Evolutionary conservation across 2,329 filamentous ascomycete species (phyloP), one percentile per base, ranked within the genome.

Genomic region (Anthostomella pinea): DNA sequence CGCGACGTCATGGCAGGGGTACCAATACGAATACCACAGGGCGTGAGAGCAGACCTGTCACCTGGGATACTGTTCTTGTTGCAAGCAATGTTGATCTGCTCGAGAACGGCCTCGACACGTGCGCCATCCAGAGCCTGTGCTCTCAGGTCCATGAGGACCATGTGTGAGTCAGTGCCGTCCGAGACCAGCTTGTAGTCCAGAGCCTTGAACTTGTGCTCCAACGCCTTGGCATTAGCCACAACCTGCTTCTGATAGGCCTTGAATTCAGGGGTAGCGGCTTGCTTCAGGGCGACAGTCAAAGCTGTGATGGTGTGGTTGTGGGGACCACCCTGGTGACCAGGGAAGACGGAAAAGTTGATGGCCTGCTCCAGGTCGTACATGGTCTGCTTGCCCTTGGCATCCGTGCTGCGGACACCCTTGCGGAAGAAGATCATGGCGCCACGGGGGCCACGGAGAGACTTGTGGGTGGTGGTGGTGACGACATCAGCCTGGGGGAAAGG

Each of bases 391-490:
- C 89, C 89, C 79, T 96, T 96, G 68, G 85, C 73, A 62, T 97
- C 87, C 36, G 85, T 85, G 58, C 85, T 88, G 59, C 91, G 86
- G 45, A 96, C 83, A 48, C 93, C 93, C 75, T 95, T 96, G 69
- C 93, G 87, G 83, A 90, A 98, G 81, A 98, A 98, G 72, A 98
- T 98, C 93, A 98, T 98, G 63, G 93, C 93, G 60, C 93, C 93
- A 65, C 93, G 88, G 42, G 93, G 93, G 42, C 93, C 93, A 68
- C 93, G 89, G 54, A 98, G 85, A 38, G 90, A 96, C 79, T 98
- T 98, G 82, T 98, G 93, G 30, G 93, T 98, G 46, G 93, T 98
- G 47, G 93, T 98, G 47, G 93, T 98, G 55, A 98, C 93, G 39
- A 98, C 85, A 63, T 98, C 93, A 51, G 93, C 91, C 66, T 95